Conservation (phyloP, 805 yeast genomes). For the Zygotorulaspora danielsina region DNA sequence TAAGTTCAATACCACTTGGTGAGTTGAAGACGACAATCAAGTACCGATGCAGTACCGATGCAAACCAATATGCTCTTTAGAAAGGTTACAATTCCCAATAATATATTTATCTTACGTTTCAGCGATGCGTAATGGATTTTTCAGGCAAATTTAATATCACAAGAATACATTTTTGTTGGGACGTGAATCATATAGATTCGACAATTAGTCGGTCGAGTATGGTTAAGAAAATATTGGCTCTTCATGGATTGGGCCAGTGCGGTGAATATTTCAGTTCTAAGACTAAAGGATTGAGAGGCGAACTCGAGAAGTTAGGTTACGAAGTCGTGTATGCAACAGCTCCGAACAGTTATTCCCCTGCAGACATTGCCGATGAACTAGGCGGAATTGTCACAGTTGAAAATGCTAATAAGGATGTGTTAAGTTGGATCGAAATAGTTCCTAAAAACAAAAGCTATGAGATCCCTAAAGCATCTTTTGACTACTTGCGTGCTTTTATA, state of each 20-base stretch:
- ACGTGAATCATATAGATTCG: too few relatives aligned
- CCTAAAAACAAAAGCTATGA: constrained; percentile 38
- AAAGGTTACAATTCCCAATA: too few relatives aligned
- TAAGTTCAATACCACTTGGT: too few relatives aligned
- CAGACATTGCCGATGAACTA: constrained; percentile 58
- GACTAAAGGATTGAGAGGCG: constrained; percentile 78
- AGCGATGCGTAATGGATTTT: not conserved
- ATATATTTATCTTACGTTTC: too few relatives aligned
- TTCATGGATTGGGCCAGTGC: constrained; percentile 88
- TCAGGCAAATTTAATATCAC: too few relatives aligned
- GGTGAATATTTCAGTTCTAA: constrained; percentile 77
- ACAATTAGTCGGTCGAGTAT: too few relatives aligned
- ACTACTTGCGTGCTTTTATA: constrained; percentile 42
- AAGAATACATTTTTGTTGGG: too few relatives aligned
- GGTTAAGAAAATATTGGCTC: constrained; percentile 58
- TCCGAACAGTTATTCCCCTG: constrained; percentile 56
- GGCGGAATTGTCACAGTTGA: constrained; percentile 30
- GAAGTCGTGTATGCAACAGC: constrained; percentile 73
- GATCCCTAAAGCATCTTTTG: constrained; percentile 39
- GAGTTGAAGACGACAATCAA: too few relatives aligned
- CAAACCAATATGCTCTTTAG: too few relatives aligned
- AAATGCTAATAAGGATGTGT: constrained; percentile 27
- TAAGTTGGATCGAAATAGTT: constrained; percentile 66
- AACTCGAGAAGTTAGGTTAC: constrained; percentile 53
- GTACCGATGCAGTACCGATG: too few relatives aligned